phyloP scores from a whole-genome alignment of 345 rosid species.

The Anacardium occidentale region DNA sequence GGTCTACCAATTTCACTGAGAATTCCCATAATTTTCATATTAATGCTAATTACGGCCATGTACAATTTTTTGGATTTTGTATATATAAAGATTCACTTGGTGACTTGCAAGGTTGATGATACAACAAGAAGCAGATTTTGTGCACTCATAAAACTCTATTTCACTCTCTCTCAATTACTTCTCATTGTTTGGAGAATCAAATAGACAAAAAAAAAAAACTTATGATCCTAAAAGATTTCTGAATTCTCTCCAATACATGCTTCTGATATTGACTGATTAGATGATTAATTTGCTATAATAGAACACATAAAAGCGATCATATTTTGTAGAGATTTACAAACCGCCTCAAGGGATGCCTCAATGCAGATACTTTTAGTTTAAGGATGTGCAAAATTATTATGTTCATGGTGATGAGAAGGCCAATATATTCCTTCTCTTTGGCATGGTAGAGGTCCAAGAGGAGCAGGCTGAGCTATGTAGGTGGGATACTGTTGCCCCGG shows the following conservation, averaged over 20 bases:
- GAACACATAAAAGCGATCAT: background rate
- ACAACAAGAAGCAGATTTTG: background rate
- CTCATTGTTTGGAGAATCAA: background rate
- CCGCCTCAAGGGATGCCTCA: conserved; percentile 13
- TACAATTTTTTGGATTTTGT: background rate
- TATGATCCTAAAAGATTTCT: background rate
- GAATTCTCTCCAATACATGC: background rate
- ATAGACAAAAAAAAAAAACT: background rate
- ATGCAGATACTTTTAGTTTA: conserved; percentile 8
- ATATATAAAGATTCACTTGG: background rate
- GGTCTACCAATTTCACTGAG: no score
- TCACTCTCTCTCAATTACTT: no score
- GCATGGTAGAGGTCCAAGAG: conserved; percentile 91
- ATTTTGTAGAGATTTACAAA: conserved; percentile 13
- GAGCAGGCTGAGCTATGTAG: conserved; percentile 81
- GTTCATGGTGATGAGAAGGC: conserved; percentile 63
- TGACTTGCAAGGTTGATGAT: background rate
- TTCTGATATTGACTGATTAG: conserved; percentile 14
- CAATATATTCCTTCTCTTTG: conserved; percentile 62
- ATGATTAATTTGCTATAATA: conserved; percentile 11
- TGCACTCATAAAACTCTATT: background rate
- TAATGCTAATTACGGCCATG: background rate
- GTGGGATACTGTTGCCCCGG: conserved; percentile 79
- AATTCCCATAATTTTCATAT: background rate
- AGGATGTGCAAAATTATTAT: conserved; percentile 32